Percentiles rank a stretch among this genome's conserved stretches.
These are phyloP conservation scores for Xylaria telfairii DNA, from an alignment of 495 filamentous ascomycete genomes.

Conservation along the genomic window DNA sequence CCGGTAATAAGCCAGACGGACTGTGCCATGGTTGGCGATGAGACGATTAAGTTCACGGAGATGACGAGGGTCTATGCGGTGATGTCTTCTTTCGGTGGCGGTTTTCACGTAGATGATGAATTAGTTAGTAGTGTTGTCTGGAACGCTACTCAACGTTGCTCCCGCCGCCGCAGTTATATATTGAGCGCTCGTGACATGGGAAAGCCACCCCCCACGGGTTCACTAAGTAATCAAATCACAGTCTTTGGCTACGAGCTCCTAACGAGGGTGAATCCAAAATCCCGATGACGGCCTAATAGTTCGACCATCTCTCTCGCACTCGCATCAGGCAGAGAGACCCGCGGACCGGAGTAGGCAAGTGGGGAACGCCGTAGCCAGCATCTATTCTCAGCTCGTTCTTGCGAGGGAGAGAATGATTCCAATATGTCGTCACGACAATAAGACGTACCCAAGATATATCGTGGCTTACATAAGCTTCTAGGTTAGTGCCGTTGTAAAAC, in stretches of 20 bases:
- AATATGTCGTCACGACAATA: background rate
- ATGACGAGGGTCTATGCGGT: background rate
- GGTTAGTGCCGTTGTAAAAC: background rate
- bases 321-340: background rate
- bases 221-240: background rate
- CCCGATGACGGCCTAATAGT: constrained; percentile 11
- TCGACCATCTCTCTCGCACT: background rate
- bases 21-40: constrained; percentile 27
- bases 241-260: background rate
- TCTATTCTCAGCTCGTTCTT: background rate
- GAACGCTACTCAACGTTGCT: no score
- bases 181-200: background rate
- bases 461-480: background rate
- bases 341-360: background rate
- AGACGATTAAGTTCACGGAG: background rate
- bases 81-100: background rate
- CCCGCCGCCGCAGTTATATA: constrained; percentile 1
- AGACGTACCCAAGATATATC: background rate
- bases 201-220: background rate
- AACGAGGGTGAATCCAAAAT: background rate
- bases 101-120: background rate
- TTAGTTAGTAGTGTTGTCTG: background rate
- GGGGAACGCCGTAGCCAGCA: background rate
- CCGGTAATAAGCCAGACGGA: constrained; percentile 56
- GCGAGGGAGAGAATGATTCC: background rate